These are phyloP conservation scores for Pythium dissimile DNA, from an alignment of 352 stramenopile species.

Conservation along the genomic window DNA sequence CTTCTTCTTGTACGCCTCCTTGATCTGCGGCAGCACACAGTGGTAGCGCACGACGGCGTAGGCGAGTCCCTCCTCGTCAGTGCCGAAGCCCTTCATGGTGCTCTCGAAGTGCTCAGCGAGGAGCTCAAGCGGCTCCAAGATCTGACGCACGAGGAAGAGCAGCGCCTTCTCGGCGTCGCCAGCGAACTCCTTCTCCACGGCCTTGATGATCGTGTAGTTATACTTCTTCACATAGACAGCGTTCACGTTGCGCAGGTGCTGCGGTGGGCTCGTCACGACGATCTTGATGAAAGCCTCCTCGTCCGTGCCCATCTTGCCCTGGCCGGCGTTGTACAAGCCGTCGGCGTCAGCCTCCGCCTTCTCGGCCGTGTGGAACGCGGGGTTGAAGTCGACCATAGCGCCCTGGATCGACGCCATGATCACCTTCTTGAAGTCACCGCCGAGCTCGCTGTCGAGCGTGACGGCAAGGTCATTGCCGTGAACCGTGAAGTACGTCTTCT, in stretches of 20 bases:
- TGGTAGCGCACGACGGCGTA: slow-evolving; percentile 73
- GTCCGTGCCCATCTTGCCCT: slow-evolving; percentile 67
- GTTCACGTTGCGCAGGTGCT: slow-evolving; percentile 59
- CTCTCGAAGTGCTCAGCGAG: slow-evolving; percentile 66
- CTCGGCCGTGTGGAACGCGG: slow-evolving; percentile 49
- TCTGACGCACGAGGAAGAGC: slow-evolving; percentile 60
- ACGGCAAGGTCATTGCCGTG: slow-evolving; percentile 57
- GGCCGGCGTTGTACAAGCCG: slow-evolving; percentile 61
- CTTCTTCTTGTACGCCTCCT: slow-evolving; percentile 71
- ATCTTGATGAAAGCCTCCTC: slow-evolving; percentile 64
- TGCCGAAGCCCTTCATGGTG: slow-evolving; percentile 76
- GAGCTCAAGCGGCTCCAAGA: slow-evolving; percentile 51
- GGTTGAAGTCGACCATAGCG: slow-evolving; percentile 47
- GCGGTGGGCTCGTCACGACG: slow-evolving; percentile 40
- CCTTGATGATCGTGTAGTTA: slow-evolving; percentile 58
- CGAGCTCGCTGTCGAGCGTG: slow-evolving; percentile 52
- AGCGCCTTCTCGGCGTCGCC: slow-evolving; percentile 50
- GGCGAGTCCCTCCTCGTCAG: slow-evolving; percentile 61
- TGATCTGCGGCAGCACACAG: slow-evolving; percentile 67
- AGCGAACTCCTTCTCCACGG: slow-evolving; percentile 67
- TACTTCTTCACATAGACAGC: slow-evolving; percentile 54
- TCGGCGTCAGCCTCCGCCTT: slow-evolving; percentile 61
- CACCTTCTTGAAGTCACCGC: slow-evolving; percentile 73
- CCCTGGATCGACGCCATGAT: slow-evolving; percentile 65
- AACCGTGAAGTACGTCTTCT: slow-evolving; percentile 74